Evolutionary conservation across 2,329 filamentous ascomycete genomes (phyloP).

Genomic region (Pyricularia grisea): DNA sequence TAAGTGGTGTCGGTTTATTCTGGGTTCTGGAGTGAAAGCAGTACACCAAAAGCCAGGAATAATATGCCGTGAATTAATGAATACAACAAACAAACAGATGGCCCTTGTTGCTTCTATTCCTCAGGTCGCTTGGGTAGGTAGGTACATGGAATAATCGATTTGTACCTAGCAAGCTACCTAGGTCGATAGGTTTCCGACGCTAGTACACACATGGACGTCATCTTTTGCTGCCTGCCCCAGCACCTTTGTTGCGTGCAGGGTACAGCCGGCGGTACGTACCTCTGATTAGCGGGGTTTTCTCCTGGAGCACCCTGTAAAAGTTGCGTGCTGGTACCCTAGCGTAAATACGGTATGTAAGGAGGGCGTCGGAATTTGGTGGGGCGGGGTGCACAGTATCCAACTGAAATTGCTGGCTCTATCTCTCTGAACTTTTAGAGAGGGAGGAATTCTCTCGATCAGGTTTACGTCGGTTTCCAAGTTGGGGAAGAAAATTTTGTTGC

Average conservation of each 20-base stretch:
- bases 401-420: background rate
- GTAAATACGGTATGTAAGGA: too few relatives aligned
- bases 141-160: background rate
- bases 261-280: background rate
- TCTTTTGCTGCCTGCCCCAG: background rate
- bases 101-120: background rate
- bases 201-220: background rate
- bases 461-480: background rate
- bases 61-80: background rate
- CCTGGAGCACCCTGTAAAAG: background rate
- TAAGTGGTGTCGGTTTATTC: background rate
- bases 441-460: background rate
- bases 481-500: background rate
- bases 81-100: background rate
- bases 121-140: too few relatives aligned
- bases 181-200: background rate
- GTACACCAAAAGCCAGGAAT: background rate
- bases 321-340: background rate
- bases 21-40: background rate
- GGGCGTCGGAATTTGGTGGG: too few relatives aligned
- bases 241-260: background rate
- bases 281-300: background rate
- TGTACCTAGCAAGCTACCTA: background rate
- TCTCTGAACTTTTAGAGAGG: background rate
- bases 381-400: background rate